Base-by-base conservation (phyloP, 441 rosid genomes). In the Populus hybrid region DNA sequence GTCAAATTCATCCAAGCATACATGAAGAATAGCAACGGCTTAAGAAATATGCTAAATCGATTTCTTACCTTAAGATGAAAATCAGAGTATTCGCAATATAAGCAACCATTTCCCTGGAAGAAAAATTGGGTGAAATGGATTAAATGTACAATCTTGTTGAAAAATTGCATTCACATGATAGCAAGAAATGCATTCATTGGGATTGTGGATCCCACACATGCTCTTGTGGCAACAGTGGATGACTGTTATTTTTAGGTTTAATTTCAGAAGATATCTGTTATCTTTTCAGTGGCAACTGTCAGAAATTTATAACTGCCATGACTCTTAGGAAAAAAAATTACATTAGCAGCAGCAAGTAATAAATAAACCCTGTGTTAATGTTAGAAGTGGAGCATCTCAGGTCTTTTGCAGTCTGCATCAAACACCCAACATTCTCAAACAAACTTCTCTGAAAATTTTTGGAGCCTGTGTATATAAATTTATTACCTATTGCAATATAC, bases 101-200 rank as follows among this genome's bases (percentile, higher is more conserved):
- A 57, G 98, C 92, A 73, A 91, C 91, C 98, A 96, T 96, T 89
- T 90, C 98, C 99, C 99, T 95, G 87, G 77, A 86, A 38, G 81
- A 76, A 71, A 67, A 67, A 57, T 6, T 23, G 46, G 38, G 30
- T 71, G 26, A 73, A 80, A 50, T 32, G 67, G 42, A 78, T 72
- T 38, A 77, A 8, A 40, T 4, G n/a, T 53, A 32, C 75, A 71
- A 38, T 24, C 34, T 69, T 36, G 66, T 57, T 46, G 38, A 32
- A 67, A 38, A 71, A 68, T 36, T 59, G n/a, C 46, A 6, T 59
- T 73, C 64, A n/a, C 38, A 12, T 53, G 40, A 59, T 61, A 23
- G 3, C 20, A 61, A 61, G 35, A 40, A 70, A 21, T 42, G 9
- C 14, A 40, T 42, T 70, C 53, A 36, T 18, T 8, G 10, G 18